These are phyloP conservation scores for Cercospora zeae-maydis DNA, from an alignment of 2,329 filamentous ascomycete genomes.

Conservation along the genomic window DNA sequence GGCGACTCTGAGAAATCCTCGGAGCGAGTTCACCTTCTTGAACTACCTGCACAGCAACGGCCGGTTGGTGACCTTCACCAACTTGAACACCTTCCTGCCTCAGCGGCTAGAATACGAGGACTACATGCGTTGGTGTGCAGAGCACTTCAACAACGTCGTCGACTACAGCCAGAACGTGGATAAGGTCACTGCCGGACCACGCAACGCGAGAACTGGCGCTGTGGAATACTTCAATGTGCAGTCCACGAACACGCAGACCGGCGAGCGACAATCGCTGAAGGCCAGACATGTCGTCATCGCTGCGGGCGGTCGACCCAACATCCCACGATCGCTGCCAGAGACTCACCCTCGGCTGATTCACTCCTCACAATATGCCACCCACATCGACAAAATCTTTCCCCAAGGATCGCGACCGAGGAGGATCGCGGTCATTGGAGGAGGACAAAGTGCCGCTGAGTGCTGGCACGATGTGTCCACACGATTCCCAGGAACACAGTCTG, in stretches of 20 bases:
- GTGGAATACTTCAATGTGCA: conserved; percentile 66
- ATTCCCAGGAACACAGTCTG: conserved; percentile 77
- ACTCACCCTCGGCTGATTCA: conserved; percentile 74
- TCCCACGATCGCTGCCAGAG: conserved; percentile 66
- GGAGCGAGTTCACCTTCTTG: conserved; percentile 89
- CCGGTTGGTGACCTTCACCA: conserved; percentile 85
- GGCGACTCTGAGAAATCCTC: conserved; percentile 80
- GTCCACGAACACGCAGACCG: conserved; percentile 60
- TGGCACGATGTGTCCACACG: conserved; percentile 80
- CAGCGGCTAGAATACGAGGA: conserved; percentile 88
- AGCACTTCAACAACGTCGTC: conserved; percentile 69
- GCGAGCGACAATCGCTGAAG: conserved; percentile 51
- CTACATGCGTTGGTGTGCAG: conserved; percentile 89
- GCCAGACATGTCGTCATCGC: conserved; percentile 69
- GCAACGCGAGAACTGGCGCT: conserved; percentile 48
- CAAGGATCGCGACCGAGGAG: conserved; percentile 59
- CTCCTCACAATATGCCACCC: conserved; percentile 77
- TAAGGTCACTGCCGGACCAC: conserved; percentile 58
- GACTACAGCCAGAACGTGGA: conserved; percentile 75
- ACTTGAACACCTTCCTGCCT: conserved; percentile 83
- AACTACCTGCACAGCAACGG: conserved; percentile 84
- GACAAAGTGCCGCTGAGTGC: conserved; percentile 92
- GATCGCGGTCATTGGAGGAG: conserved; percentile 81
- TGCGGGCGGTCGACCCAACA: conserved; percentile 64
- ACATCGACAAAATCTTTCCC: conserved; percentile 57